phyloP scores from a whole-genome alignment of 345 rosid species.

The Hypericum androsaemum region DNA sequence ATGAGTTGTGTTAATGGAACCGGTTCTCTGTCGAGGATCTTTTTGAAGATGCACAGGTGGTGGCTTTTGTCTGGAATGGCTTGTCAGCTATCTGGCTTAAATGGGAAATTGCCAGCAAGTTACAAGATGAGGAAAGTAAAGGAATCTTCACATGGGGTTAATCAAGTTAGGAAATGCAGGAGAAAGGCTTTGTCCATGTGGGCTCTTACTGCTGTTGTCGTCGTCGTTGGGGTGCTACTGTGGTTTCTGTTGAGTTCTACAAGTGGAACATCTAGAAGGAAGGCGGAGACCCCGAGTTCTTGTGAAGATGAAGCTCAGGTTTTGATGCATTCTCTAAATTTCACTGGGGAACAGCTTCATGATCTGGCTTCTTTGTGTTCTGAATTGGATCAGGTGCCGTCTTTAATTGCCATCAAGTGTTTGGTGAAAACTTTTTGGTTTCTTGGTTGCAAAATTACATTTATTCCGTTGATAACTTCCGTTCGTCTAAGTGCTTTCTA shows the following conservation, averaged over 20 bases:
- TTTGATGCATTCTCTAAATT: slow-evolving; percentile 43
- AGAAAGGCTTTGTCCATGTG: slow-evolving; percentile 30
- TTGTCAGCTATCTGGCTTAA: slow-evolving; percentile 35
- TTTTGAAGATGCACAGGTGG: slow-evolving; percentile 22
- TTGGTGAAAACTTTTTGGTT: slow-evolving; percentile 7
- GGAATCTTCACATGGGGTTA: slow-evolving; percentile 26
- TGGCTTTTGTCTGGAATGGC: slow-evolving; percentile 42
- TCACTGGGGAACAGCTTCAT: slow-evolving; percentile 54
- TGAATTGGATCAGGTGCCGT: slow-evolving; percentile 57
- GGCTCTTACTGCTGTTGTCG: slow-evolving; percentile 27
- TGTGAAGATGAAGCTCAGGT: slow-evolving; percentile 39
- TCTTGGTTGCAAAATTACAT: background rate
- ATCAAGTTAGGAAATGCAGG: slow-evolving; percentile 29
- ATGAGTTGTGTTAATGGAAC: slow-evolving; percentile 34
- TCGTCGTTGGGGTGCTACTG: slow-evolving; percentile 20
- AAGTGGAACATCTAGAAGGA: slow-evolving; percentile 13
- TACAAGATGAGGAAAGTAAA: slow-evolving; percentile 35
- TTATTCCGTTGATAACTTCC: slow-evolving; percentile 10
- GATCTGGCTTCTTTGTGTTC: slow-evolving; percentile 50
- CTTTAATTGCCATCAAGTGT: slow-evolving; percentile 7
- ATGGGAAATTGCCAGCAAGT: slow-evolving; percentile 27
- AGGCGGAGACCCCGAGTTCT: slow-evolving; percentile 14
- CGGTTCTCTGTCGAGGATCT: slow-evolving; percentile 27
- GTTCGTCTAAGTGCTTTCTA: background rate
- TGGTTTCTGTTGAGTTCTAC: slow-evolving; percentile 28